phyloP scores from a whole-genome alignment of 1,284 basidiomycete genomes.

The Papiliotrema fonsecae region DNA sequence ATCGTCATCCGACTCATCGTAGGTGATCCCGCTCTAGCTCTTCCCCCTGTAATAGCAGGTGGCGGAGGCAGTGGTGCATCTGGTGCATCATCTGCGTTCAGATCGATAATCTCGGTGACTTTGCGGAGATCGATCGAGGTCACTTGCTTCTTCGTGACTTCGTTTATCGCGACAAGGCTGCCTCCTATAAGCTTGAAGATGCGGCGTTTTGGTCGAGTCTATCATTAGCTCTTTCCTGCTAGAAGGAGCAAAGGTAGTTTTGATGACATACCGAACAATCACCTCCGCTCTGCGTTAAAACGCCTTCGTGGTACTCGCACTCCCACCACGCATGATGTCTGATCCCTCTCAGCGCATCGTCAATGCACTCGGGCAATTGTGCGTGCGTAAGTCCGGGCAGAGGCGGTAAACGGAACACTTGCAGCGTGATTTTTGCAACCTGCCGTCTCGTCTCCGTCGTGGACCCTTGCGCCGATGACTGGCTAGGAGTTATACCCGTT shows the following conservation, averaged over 20 bases:
- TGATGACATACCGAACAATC: slow-evolving; percentile 72
- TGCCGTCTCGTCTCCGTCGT: slow-evolving; percentile 24
- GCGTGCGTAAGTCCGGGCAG: slow-evolving; percentile 72
- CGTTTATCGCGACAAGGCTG: slow-evolving; percentile 83
- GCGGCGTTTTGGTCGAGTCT: slow-evolving; percentile 79
- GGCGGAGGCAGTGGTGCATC: background rate
- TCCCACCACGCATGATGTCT: slow-evolving; percentile 87
- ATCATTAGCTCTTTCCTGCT: background rate
- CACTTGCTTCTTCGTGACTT: slow-evolving; percentile 86
- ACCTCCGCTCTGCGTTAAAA: slow-evolving; percentile 89
- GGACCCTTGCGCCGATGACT: slow-evolving; percentile 46
- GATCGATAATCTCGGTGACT: slow-evolving; percentile 71
- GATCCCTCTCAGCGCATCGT: slow-evolving; percentile 86
- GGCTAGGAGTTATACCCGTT: slow-evolving; percentile 47
- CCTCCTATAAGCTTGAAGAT: slow-evolving; percentile 81
- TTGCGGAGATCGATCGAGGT: slow-evolving; percentile 87
- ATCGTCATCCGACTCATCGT: slow-evolving; percentile 36
- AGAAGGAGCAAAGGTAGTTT: background rate
- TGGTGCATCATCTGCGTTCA: slow-evolving; percentile 45
- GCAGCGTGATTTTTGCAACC: slow-evolving; percentile 71
- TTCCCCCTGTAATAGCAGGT: background rate
- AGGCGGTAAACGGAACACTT: slow-evolving; percentile 83
- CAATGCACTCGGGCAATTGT: slow-evolving; percentile 81
- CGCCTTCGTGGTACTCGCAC: slow-evolving; percentile 84
- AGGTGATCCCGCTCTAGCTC: slow-evolving; percentile 32